A percentile compares a stretch with the other conserved stretches of the same genome.
Conservation (phyloP, 495 filamentous ascomycete species). For the Hypoxylon lienhwacheense region DNA sequence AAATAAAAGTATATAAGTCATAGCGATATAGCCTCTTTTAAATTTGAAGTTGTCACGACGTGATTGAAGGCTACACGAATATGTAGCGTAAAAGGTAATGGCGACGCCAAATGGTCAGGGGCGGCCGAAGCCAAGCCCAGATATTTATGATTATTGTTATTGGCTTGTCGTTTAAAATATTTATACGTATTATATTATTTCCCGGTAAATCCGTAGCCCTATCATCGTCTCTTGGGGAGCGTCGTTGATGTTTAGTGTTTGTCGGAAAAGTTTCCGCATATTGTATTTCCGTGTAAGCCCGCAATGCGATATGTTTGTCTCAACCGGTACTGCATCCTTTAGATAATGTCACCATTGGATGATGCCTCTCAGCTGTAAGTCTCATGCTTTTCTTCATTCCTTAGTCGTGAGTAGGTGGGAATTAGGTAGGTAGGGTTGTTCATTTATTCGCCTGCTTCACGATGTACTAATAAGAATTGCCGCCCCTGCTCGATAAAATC, state of each 20-base stretch:
- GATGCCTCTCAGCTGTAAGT: conserved; percentile 21
- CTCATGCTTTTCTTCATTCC: conserved; percentile 22
- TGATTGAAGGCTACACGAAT: neutral
- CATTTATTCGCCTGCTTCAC: conserved; percentile 2
- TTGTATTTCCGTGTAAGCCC: conserved; percentile 29
- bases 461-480: neutral
- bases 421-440: too few relatives aligned
- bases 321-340: conserved; percentile 16
- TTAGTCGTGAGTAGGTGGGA: conserved; percentile 16
- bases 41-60: conserved; percentile 16
- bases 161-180: too few relatives aligned
- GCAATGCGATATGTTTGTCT: conserved; percentile 26
- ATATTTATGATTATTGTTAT: conserved; percentile 18
- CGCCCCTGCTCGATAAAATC: neutral
- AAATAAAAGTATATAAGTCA: conserved; percentile 9
- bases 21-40: conserved; percentile 8
- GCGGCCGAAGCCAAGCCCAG: conserved; percentile 10
- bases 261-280: conserved; percentile 17
- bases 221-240: conserved; percentile 22
- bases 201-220: conserved; percentile 10
- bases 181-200: conserved; percentile 5
- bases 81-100: neutral
- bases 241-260: conserved; percentile 9
- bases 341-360: conserved; percentile 19
- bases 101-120: conserved; percentile 5